Evolutionary conservation across 129 eudicot genomes (phyloP), one percentile per base, ranked within the genome.

Genomic region (Logfia minima): DNA sequence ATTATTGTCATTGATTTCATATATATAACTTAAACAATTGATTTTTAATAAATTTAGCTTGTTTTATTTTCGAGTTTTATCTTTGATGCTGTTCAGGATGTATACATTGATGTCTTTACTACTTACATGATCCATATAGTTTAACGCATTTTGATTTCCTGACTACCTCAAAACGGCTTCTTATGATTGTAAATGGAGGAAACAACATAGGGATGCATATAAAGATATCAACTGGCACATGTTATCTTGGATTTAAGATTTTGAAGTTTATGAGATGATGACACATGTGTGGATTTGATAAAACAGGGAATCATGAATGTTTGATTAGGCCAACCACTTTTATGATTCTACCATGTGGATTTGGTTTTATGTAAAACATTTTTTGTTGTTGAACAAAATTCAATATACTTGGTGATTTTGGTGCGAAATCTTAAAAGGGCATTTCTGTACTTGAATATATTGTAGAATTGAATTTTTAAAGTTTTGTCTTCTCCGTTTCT

Each of bases 1-100:
- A 60, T 63, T 70, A 64, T 67, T 68, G 77, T 80, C 74, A 37
- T 73, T 77, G 67, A 61, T 66, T 77, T 72, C 65, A 16, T 63
- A 65, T 68, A 31, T 72, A 72, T 61, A 84, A 75, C 72, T 55
- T 56, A 61, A 60, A 29, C 65, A 28, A 31, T 63, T 43, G 67
- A 56, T 43, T 32, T 62, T 35, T 60, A 22, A 32, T 67, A 71
- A 56, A 32, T 61, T 41, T 52, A 31, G 17, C 58, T 75, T 22
- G 32, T 71, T 66, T 9, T 29, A 16, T 55, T 48, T 29, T 43
- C 2, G 59, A 32, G 55, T 48, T 41, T 7, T 21, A 4, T 35
- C 32, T 64, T 22, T 61, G 68, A 68, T 48, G 22, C 7, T 22
- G 68, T 59, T 70, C 16, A 7, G 18, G 6, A 4, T 65, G 18